These are phyloP conservation scores for Podaxis sp. DNA, from an alignment of 768 basidiomycete genomes.

Conservation along the genomic window DNA sequence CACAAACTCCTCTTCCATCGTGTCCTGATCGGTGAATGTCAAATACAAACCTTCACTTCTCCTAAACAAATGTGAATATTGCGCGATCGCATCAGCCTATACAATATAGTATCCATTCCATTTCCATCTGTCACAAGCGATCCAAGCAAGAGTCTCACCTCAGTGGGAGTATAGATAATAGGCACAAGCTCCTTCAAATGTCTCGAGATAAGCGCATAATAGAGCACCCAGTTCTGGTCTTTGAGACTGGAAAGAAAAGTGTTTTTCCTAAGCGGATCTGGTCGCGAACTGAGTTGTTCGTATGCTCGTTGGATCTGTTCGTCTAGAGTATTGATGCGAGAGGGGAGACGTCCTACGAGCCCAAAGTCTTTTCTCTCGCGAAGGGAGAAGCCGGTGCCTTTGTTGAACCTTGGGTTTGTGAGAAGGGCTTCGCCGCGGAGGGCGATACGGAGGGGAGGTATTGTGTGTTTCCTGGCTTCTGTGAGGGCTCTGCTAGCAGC, in stretches of 20 bases:
- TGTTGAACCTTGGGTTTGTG: slow-evolving; percentile 68
- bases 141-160: slow-evolving; percentile 40
- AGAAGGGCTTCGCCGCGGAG: slow-evolving; percentile 65
- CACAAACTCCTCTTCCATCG: slow-evolving; percentile 77
- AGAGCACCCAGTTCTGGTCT: slow-evolving; percentile 81
- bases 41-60: slow-evolving; percentile 78
- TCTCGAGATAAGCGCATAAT: slow-evolving; percentile 62
- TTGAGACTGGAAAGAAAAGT: slow-evolving; percentile 75
- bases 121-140: neutral
- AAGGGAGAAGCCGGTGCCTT: slow-evolving; percentile 75
- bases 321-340: slow-evolving; percentile 61
- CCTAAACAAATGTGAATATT: slow-evolving; percentile 84
- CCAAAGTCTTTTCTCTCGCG: slow-evolving; percentile 73
- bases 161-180: slow-evolving; percentile 83
- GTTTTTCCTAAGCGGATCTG: slow-evolving; percentile 55
- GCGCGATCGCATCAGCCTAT: slow-evolving; percentile 77
- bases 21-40: slow-evolving; percentile 55
- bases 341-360: slow-evolving; percentile 50
- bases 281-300: slow-evolving; percentile 47
- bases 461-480: slow-evolving; percentile 15
- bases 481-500: slow-evolving; percentile 4
- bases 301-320: slow-evolving; percentile 78
- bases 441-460: slow-evolving; percentile 40
- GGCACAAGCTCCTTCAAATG: slow-evolving; percentile 64
- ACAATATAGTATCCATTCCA: neutral